Conservation (phyloP, 2,329 filamentous ascomycete genomes). For the Ophiostoma populinum region DNA sequence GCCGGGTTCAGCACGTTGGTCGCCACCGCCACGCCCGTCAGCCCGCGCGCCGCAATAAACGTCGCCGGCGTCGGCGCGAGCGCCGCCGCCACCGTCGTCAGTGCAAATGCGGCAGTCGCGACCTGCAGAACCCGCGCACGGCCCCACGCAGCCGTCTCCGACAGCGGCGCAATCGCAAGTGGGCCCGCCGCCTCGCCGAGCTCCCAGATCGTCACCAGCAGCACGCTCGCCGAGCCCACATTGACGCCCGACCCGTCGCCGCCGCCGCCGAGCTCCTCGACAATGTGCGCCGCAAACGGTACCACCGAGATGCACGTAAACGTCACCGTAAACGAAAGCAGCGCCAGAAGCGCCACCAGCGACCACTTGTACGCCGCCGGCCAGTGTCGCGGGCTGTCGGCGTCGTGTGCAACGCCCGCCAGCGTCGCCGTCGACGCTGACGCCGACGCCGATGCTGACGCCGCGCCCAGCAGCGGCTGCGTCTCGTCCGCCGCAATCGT, state of each 20-base stretch:
- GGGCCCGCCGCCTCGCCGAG: conserved; percentile 47
- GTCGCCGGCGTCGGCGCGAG: conserved; percentile 31
- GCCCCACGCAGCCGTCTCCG: conserved; percentile 35
- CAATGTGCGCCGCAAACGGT: conserved; percentile 33
- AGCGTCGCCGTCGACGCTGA: neutral
- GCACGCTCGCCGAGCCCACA: conserved; percentile 25
- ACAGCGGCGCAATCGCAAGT: conserved; percentile 42
- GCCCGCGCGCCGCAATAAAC: conserved; percentile 48
- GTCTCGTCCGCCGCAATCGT: conserved; percentile 5
- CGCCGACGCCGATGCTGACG: neutral
- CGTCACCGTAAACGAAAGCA: conserved; percentile 41
- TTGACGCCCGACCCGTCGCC: conserved; percentile 17
- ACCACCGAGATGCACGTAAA: conserved; percentile 40
- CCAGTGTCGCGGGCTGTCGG: conserved; percentile 37
- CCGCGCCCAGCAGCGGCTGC: conserved; percentile 6
- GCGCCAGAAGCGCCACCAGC: conserved; percentile 32
- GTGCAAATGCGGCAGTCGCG: conserved; percentile 33
- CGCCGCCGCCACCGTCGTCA: conserved; percentile 25
- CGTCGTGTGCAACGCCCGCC: conserved; percentile 15
- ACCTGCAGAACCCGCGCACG: conserved; percentile 36
- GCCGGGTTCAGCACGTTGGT: conserved; percentile 46
- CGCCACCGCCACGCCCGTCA: conserved; percentile 45
- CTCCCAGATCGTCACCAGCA: conserved; percentile 43
- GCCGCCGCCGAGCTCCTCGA: conserved; percentile 26
- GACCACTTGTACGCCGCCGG: conserved; percentile 32